phyloP scores from a whole-genome alignment of 1,284 basidiomycete species.

The Leccinum proliferum region DNA sequence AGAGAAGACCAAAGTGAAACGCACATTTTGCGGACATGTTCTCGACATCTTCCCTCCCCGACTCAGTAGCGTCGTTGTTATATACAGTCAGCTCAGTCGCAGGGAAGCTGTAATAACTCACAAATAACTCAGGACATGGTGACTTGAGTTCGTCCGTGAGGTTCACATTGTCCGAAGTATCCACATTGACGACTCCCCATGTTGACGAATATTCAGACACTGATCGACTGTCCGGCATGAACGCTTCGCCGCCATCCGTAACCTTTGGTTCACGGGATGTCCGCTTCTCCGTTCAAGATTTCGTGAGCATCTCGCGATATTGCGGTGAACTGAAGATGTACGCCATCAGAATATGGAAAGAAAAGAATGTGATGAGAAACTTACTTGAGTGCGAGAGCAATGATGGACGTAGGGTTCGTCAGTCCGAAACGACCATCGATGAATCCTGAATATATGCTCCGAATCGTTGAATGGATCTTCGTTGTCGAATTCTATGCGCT shows the following conservation, averaged over 20 bases:
- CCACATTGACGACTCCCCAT: slow-evolving; percentile 85
- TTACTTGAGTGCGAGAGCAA: slow-evolving; percentile 90
- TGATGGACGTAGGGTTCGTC: slow-evolving; percentile 97
- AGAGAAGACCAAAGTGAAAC: slow-evolving; percentile 20
- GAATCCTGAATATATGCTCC: slow-evolving; percentile 94
- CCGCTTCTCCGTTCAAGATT: slow-evolving; percentile 68
- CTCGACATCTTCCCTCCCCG: slow-evolving; percentile 89
- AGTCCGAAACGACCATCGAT: slow-evolving; percentile 88
- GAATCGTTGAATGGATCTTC: slow-evolving; percentile 70
- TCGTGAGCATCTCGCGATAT: slow-evolving; percentile 81
- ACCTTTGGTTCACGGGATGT: slow-evolving; percentile 62
- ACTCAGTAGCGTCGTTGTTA: slow-evolving; percentile 75
- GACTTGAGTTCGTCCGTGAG: slow-evolving; percentile 72
- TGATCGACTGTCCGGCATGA: slow-evolving; percentile 85
- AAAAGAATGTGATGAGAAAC: slow-evolving; percentile 16
- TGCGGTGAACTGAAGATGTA: slow-evolving; percentile 63
- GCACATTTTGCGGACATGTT: slow-evolving; percentile 96
- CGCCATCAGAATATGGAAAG: slow-evolving; percentile 1
- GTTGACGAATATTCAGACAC: slow-evolving; percentile 73
- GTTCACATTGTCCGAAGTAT: slow-evolving; percentile 55
- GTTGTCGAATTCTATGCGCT: slow-evolving; percentile 45
- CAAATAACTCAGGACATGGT: slow-evolving; percentile 78
- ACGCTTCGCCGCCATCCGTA: slow-evolving; percentile 66
- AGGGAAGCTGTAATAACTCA: slow-evolving; percentile 32
- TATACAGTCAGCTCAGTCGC: slow-evolving; percentile 27